Base-by-base conservation (phyloP, 306 rosid species). In the Casuarina equisetifolia region DNA sequence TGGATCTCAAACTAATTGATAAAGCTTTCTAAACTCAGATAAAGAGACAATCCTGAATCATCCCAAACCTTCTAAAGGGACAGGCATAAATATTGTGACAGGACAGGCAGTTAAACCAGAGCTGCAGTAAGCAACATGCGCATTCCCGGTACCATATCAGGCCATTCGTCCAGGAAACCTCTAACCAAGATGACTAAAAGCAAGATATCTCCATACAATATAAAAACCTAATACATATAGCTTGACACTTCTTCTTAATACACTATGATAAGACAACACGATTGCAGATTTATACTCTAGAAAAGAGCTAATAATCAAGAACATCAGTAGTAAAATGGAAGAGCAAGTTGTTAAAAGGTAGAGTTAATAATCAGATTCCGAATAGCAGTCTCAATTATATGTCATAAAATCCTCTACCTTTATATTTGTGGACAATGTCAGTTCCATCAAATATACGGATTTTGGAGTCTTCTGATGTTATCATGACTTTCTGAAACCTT, bases 391-490 rank as follows among this genome's bases (percentile, higher is more conserved):
- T 58, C 45, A 15, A 42, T n/a, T 40, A 25, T 4, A 57, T 25
- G 53, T 61, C 52, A 46, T 19, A 44, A 78, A 45, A 45, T 15
- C 17, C 16, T 59, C 38, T 85, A 95, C 99, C 99, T 88, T 80
- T 91, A 84, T 75, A 91, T 72, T 86, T 90, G 75, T 78, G 84
- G 79, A 86, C 70, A 45, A 89, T 80, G 74, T 92, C 88, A 54
- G 44, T 71, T 44, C 97, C 94, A 71, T 95, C 94, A 45, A 91
- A 85, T 72, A 95, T 73, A 36, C 95, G 85, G 57, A 95, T 79
- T 87, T 88, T 95, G 3, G 93, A 91, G 83, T 95, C 97, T 86
- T 89, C 97, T 46, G 97, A 89, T 49, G 97, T 81, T 79, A 95
- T 82, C 95, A 95, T 79, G 58, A 91, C 88, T 78, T 91, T 87